Percentiles rank a stretch among this genome's conserved stretches.
Conservation (phyloP, 1,284 basidiomycete species). For the Papiliotrema flavescens region DNA sequence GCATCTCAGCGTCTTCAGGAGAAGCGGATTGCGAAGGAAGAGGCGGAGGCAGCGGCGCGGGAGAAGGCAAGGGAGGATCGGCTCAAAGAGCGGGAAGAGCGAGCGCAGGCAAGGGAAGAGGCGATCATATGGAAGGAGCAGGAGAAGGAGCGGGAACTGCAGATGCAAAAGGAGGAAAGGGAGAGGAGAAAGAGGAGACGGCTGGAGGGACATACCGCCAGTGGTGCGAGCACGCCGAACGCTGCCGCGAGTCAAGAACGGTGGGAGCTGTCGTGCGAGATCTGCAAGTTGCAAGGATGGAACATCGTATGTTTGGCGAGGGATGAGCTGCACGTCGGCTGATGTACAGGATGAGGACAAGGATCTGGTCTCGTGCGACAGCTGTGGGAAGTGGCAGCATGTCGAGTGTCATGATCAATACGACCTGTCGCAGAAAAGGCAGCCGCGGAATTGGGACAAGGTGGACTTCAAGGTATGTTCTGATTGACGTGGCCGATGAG, state of each 20-base stretch:
- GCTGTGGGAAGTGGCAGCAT: conserved; percentile 54
- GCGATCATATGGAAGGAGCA: conserved; percentile 43
- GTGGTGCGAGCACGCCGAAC: not conserved
- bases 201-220: conserved; percentile 12
- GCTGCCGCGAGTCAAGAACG: conserved; percentile 17
- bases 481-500: not conserved
- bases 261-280: conserved; percentile 54
- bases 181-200: conserved; percentile 38
- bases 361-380: conserved; percentile 54
- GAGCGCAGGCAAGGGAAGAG: conserved; percentile 50
- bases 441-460: conserved; percentile 44
- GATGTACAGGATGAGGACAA: conserved; percentile 46
- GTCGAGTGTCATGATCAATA: conserved; percentile 44
- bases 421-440: conserved; percentile 33
- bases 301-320: conserved; percentile 44
- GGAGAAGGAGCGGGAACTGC: conserved; percentile 36
- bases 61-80: conserved; percentile 50
- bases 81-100: conserved; percentile 47
- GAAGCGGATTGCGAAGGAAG: conserved; percentile 29
- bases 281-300: conserved; percentile 51
- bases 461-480: conserved; percentile 45
- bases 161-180: conserved; percentile 43
- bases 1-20: conserved; percentile 47
- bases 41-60: conserved; percentile 35
- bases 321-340: not conserved